Conservation (phyloP, 331 rosid genomes). For the Acacia concinna region DNA sequence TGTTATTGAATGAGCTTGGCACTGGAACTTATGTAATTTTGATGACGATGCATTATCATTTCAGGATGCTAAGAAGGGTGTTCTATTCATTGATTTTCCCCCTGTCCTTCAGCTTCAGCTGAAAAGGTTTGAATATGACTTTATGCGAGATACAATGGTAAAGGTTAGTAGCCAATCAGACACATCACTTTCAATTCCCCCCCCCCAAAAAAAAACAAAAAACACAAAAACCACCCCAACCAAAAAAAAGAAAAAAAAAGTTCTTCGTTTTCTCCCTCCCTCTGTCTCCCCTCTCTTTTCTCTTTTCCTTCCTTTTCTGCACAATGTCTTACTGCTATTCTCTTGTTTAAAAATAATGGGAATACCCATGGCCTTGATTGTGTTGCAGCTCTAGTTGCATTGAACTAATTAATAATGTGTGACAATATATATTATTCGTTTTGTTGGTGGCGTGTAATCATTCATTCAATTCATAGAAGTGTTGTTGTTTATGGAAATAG, state of each 20-base stretch:
- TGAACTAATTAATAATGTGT: slow-evolving; percentile 7
- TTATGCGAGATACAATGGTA: slow-evolving; percentile 95
- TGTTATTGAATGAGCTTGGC: slow-evolving; percentile 14
- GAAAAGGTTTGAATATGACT: slow-evolving; percentile 90
- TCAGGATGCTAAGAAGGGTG: slow-evolving; percentile 98
- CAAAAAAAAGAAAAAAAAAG: too few species aligned
- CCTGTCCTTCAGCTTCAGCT: slow-evolving; percentile 96
- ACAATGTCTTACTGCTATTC: neutral
- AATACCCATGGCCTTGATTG: slow-evolving; percentile 9
- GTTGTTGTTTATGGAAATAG: slow-evolving; percentile 1
- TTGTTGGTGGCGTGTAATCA: neutral
- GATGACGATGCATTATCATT: slow-evolving; percentile 25
- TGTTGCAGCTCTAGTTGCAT: slow-evolving; percentile 16
- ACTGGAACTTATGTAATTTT: slow-evolving; percentile 27
- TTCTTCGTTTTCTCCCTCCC: too few species aligned
- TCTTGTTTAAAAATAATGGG: neutral
- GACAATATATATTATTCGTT: neutral
- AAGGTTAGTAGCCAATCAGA: slow-evolving; percentile 57
- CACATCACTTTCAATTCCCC: slow-evolving; percentile 13
- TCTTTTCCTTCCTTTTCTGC: neutral
- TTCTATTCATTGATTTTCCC: slow-evolving; percentile 83
- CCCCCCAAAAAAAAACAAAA: too few species aligned
- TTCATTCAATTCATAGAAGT: neutral
- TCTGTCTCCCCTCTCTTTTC: neutral
- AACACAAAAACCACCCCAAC: too few species aligned